Evolutionary conservation across 2,329 filamentous ascomycete genomes (phyloP), one percentile per base, ranked within the genome.

Genomic region (Aaosphaeria pasadenensis): DNA sequence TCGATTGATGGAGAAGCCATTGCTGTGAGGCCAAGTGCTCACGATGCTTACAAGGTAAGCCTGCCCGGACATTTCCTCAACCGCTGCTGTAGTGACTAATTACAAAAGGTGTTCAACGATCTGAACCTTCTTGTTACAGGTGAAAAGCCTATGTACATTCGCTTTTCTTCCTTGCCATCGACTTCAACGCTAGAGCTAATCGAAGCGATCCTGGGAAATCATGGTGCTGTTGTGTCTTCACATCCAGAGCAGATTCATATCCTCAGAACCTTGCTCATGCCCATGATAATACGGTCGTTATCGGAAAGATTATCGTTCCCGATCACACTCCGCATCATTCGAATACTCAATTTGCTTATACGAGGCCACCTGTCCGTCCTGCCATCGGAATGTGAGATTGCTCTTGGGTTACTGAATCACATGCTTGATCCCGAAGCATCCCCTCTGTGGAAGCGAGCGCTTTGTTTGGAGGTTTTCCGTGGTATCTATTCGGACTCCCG

Each of bases 381-480:
- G 43, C 79, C 86, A 2, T 77, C 81, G 4, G 91, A 97, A 69
- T 91, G 90, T 51, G 89, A 91, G 44, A 88, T 92, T 61, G 87
- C 89, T 1, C 74, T 97, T 13, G 85, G 87, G 11, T 79, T 95
- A 24, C 73, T 97, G 39, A 95, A 89, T 2, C 88, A 95, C 54
- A 81, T 95, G 53, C 78, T 97, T 11, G 94, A 99, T 62, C 88
- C 91, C 44, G 94, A 97, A 54, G 75, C 76, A 11, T 84, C 86
- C 2, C 78, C 84, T 0, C 63, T 85, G 4, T 99, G 95, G 94
- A 96, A 92, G 67, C 81, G 92, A 49, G 86, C 89, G 0, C 71
- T 97, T 5, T 95, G 90, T 53, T 89, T 99, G 82, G 94, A 99
- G 64, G 83, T 96, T 0, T 89, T 96, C 59, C 83, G 89, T 47